A percentile compares a stretch with the other conserved stretches of the same genome.
Evolutionary conservation across 495 filamentous ascomycete species (phyloP).

Genomic region (Sporormia fimetaria): DNA sequence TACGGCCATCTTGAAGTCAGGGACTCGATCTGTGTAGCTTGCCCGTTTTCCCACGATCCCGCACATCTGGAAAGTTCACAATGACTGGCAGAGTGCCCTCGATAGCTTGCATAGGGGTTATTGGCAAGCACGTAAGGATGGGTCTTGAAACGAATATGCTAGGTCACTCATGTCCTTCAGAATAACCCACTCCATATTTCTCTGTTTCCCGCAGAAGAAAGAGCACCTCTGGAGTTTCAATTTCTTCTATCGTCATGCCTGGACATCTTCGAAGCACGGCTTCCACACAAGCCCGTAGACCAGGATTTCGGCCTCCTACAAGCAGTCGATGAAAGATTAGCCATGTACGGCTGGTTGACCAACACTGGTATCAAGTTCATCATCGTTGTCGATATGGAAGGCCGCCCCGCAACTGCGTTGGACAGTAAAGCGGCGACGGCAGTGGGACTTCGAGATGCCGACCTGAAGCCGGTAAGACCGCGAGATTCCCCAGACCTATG

Average conservation of each 20-base stretch:
- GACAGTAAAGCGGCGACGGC: constrained; percentile 32
- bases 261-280: constrained; percentile 79
- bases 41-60: background rate
- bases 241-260: constrained; percentile 83
- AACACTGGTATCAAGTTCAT: constrained; percentile 89
- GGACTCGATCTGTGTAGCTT: background rate
- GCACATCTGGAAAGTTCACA: constrained; percentile 1
- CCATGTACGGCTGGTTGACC: constrained; percentile 91
- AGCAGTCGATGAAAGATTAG: constrained; percentile 81
- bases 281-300: constrained; percentile 52
- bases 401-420: constrained; percentile 34
- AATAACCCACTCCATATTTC: constrained; percentile 93
- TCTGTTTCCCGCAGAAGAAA: constrained; percentile 61
- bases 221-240: constrained; percentile 68
- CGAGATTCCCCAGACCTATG: background rate
- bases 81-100: constrained; percentile 39
- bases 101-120: constrained; percentile 85
- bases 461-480: constrained; percentile 60
- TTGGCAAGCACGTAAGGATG: constrained; percentile 68
- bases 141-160: constrained; percentile 1
- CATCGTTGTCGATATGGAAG: constrained; percentile 76
- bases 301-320: constrained; percentile 86
- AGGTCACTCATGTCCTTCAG: constrained; percentile 37
- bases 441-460: constrained; percentile 60
- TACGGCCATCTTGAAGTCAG: too few species aligned